Evolutionary conservation across 2,329 filamentous ascomycete genomes (phyloP), one percentile per base, ranked within the genome.

Genomic region (Fusarium oligoseptatum): DNA sequence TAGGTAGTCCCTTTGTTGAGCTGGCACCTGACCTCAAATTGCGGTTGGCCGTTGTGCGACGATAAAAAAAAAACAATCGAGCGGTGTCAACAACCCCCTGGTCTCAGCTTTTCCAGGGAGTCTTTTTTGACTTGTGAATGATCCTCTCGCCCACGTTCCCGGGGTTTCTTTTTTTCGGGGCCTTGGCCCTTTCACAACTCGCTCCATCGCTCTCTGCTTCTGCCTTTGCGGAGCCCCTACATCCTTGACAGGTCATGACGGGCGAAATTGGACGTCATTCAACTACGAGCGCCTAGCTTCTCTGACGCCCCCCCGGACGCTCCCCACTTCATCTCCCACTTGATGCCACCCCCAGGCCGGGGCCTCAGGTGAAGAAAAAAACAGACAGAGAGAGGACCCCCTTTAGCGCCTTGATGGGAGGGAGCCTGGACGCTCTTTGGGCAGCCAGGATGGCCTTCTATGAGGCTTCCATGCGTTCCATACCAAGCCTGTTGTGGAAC

Each of bases 241-340:
- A 45, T 69, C 65, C 67, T 58, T 73, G 68, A 76, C 70, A 78
- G 72, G 76, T 77, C 73, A 74, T 72, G 67, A 70, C 55, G 64
- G 68, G 64, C 66, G 77, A 78, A 78, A 78, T 78, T 78, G 69
- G 75, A 77, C 76, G 76, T 78, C 75, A 78, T 78, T 75, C 70
- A 78, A 75, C 64, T 71, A 67, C 60, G 52, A 70, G 63, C 65
- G 58, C 45, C 36, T 68, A 74, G 66, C 61, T 63, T 60, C n/a
- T 24, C 32, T 24, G 32, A 34, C 32, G 20, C 34, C 20, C 67
- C 68, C 76, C 68, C 68, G 67, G 74, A 48, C 68, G 65, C 57
- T 75, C 70, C 65, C 67, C 76, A 78, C 77, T 68, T 71, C 66
- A 64, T 67, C 55, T 65, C 60, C 48, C 68, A 55, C 58, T 41